A percentile compares a stretch with the other conserved stretches of the same genome.
These are phyloP conservation scores for Dentipellis sp. DNA, from an alignment of 768 basidiomycete genomes.

Conservation along the genomic window DNA sequence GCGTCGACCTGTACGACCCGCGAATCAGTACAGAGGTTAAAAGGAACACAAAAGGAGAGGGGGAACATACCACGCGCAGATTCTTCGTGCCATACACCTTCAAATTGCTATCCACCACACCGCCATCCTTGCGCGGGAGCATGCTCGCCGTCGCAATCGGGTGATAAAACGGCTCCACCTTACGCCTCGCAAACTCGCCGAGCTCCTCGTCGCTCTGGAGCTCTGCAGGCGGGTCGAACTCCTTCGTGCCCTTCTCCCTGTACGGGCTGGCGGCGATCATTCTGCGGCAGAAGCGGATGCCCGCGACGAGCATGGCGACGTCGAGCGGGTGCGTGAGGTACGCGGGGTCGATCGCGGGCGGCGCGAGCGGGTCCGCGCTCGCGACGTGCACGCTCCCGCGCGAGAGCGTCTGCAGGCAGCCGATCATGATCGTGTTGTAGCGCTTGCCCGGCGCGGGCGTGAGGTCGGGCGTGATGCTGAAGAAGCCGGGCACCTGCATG, in stretches of 20 bases:
- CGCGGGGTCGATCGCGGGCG: not conserved
- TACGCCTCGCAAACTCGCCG: not conserved
- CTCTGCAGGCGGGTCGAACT: not conserved
- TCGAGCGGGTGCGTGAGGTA: not conserved
- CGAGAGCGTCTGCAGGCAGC: not conserved
- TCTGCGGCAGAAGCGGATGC: not conserved
- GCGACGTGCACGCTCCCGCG: not conserved
- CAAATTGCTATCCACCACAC: not conserved
- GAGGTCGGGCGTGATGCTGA: not conserved
- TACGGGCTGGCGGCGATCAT: not conserved
- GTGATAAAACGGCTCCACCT: not conserved
- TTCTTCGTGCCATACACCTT: not conserved
- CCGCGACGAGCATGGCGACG: not conserved
- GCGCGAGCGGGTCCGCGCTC: not conserved
- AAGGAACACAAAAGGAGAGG: not conserved
- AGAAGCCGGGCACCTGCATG: not conserved
- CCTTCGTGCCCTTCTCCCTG: not conserved
- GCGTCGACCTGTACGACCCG: not conserved
- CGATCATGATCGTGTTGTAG: not conserved
- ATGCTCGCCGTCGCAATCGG: not conserved
- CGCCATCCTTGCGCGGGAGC: not conserved
- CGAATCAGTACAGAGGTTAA: not conserved
- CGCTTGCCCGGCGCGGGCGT: not conserved
- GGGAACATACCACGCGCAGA: not conserved
- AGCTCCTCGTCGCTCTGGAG: not conserved